A percentile compares a stretch with the other conserved stretches of the same genome.
Evolutionary conservation across 306 rosid species (phyloP).

Genomic region (Albizia julibrissin): DNA sequence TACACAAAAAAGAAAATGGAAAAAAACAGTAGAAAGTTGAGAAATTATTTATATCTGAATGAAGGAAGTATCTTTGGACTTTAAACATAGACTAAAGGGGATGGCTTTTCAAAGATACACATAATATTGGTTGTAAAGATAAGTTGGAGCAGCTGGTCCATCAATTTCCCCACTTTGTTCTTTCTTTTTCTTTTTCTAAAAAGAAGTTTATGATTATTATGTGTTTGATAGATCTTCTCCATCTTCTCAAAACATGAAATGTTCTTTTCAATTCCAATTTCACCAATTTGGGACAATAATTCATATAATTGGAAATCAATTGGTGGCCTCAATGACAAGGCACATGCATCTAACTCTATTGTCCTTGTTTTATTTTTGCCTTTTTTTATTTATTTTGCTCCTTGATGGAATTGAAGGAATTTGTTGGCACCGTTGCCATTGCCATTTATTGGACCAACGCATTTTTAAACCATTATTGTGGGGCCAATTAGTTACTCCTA

Average conservation of each 20-base stretch:
- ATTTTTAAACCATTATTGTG: neutral
- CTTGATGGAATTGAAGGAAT: neutral
- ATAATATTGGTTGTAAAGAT: constrained; percentile 7
- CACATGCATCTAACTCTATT: neutral
- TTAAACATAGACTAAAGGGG: neutral
- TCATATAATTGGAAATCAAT: neutral
- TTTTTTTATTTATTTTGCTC: neutral
- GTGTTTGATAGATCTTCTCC: neutral
- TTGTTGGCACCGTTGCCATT: neutral
- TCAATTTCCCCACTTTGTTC: neutral
- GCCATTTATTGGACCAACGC: neutral
- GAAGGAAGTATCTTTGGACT: neutral
- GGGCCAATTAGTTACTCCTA: neutral
- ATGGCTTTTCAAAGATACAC: constrained; percentile 7
- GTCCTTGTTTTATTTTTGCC: neutral
- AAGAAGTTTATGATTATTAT: neutral
- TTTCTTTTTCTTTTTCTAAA: neutral
- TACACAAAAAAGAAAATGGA: neutral
- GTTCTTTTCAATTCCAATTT: neutral
- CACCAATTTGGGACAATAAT: neutral
- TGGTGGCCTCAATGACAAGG: neutral
- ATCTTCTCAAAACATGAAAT: neutral
- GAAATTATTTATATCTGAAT: neutral
- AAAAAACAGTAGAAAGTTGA: neutral
- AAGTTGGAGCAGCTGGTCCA: constrained; percentile 13